Conservation (phyloP, 495 filamentous ascomycete genomes). For the Daldinia vernicosa region DNA sequence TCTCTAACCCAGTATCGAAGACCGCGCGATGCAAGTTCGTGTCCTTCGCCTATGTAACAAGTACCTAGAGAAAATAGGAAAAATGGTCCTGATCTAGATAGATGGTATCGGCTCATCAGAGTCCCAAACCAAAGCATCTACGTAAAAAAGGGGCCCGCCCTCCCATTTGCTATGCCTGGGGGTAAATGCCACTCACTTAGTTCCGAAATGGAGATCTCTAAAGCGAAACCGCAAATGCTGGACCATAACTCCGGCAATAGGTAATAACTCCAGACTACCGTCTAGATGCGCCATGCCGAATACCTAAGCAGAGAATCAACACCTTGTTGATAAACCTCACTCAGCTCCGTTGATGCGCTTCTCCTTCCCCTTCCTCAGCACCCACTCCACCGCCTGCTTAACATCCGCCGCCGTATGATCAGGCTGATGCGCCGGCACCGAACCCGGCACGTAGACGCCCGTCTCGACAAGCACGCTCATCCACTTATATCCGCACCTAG, state of each 20-base stretch:
- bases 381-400: constrained; percentile 52
- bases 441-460: constrained; percentile 33
- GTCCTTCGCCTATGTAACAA: neutral
- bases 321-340: neutral
- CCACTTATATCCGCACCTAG: constrained; percentile 69
- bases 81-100: neutral
- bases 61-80: neutral
- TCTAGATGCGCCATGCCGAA: neutral
- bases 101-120: neutral
- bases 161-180: neutral
- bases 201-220: neutral
- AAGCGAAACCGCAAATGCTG: neutral
- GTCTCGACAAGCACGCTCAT: constrained; percentile 78
- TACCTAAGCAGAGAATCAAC: neutral
- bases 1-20: neutral
- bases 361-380: constrained; percentile 42
- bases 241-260: neutral
- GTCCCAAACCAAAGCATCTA: neutral
- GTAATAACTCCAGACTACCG: neutral
- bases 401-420: constrained; percentile 46
- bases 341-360: neutral
- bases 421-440: constrained; percentile 43
- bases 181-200: neutral
- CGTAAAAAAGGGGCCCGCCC: neutral
- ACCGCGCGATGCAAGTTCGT: neutral